A percentile compares a stretch with the other conserved stretches of the same genome.
Evolutionary conservation across 2,329 filamentous ascomycete genomes (phyloP).

Genomic region (Didymella segeticola): DNA sequence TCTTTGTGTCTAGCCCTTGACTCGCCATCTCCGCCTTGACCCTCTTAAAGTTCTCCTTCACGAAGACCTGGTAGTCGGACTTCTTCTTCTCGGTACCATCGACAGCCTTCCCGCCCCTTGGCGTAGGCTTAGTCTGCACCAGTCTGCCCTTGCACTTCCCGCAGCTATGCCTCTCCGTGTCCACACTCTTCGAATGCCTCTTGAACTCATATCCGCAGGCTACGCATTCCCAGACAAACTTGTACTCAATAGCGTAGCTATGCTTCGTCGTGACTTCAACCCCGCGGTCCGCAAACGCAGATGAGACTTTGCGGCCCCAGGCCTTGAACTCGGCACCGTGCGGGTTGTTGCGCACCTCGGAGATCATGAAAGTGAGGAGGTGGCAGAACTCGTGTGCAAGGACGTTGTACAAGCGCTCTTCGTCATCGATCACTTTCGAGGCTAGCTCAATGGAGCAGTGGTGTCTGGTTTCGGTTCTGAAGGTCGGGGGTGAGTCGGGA

Average conservation of each 20-base stretch:
- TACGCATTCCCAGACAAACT: constrained; percentile 84
- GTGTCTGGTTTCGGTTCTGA: constrained; percentile 56
- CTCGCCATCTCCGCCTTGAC: constrained; percentile 51
- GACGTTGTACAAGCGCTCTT: constrained; percentile 79
- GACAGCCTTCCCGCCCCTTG: constrained; percentile 54
- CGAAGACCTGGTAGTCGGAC: constrained; percentile 63
- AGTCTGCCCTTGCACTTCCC: constrained; percentile 74
- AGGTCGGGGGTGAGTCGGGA: constrained; percentile 21
- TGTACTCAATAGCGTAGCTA: constrained; percentile 87
- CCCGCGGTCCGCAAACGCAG: constrained; percentile 65
- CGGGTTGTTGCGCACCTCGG: constrained; percentile 73
- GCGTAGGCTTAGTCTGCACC: constrained; percentile 79
- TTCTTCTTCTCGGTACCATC: constrained; percentile 36
- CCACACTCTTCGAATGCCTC: constrained; percentile 85
- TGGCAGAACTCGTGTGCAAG: constrained; percentile 98
- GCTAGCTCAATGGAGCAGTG: constrained; percentile 85
- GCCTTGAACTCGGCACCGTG: constrained; percentile 85
- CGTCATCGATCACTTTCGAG: constrained; percentile 82
- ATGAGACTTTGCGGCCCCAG: constrained; percentile 65
- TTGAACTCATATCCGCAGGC: constrained; percentile 76
- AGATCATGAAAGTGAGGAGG: constrained; percentile 88
- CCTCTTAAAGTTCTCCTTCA: constrained; percentile 72
- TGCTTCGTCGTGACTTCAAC: constrained; percentile 89
- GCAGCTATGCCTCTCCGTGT: constrained; percentile 74
- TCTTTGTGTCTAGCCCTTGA: constrained; percentile 57